Evolutionary conservation across 1,284 basidiomycete species (phyloP).

Genomic region (Sanguinoderma infundibulare): DNA sequence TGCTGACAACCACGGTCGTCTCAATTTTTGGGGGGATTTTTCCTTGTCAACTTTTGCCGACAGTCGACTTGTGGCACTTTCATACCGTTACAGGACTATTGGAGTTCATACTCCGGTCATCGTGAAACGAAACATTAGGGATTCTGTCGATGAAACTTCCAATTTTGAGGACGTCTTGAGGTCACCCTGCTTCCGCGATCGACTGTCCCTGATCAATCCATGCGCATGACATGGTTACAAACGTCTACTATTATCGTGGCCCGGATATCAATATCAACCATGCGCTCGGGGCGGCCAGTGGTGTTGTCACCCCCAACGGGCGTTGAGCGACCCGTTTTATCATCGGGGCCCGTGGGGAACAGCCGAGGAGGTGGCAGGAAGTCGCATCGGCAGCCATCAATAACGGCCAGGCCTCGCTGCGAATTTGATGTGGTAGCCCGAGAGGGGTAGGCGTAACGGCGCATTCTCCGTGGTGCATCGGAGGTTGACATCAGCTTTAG

Average conservation of each 20-base stretch:
- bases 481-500: slow-evolving; percentile 27
- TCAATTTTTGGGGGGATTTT: no score
- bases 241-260: not conserved
- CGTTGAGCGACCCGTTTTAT: not conserved
- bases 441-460: not conserved
- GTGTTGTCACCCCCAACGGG: not conserved
- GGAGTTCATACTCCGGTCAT: no score
- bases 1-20: no score
- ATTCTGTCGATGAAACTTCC: no score
- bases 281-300: not conserved
- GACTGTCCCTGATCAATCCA: not conserved
- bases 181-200: no score
- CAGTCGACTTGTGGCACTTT: no score
- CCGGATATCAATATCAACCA: not conserved
- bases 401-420: not conserved
- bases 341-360: not conserved
- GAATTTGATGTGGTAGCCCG: not conserved
- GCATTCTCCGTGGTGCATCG: slow-evolving; percentile 24
- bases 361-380: not conserved
- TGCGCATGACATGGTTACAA: not conserved
- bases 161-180: no score
- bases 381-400: not conserved
- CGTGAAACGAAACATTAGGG: no score
- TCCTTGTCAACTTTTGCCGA: no score
- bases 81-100: no score